phyloP scores from a whole-genome alignment of 2,329 filamentous ascomycete genomes.

The Neurospora sp. region DNA sequence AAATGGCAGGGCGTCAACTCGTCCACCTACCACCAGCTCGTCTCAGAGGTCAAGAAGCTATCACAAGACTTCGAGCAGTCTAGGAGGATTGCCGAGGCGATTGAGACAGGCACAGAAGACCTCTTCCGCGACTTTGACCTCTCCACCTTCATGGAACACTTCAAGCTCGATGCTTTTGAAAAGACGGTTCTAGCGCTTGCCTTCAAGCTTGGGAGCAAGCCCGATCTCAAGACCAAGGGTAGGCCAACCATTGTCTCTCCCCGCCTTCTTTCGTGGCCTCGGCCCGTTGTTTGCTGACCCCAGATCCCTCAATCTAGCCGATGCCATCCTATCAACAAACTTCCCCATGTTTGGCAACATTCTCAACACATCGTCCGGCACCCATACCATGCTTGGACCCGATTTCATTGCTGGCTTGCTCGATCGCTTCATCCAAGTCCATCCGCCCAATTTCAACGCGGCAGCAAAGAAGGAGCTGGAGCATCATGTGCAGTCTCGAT shows the following conservation, averaged over 20 bases:
- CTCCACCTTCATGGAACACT: slow-evolving; percentile 91
- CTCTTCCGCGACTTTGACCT: slow-evolving; percentile 94
- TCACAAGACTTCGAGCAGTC: slow-evolving; percentile 72
- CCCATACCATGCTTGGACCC: slow-evolving; percentile 56
- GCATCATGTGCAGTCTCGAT: slow-evolving; percentile 58
- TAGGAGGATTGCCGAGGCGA: slow-evolving; percentile 82
- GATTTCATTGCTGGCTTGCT: slow-evolving; percentile 70
- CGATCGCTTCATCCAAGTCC: slow-evolving; percentile 79
- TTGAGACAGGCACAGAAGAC: slow-evolving; percentile 84
- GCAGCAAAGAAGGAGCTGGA: slow-evolving; percentile 61
- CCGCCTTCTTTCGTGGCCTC: background rate
- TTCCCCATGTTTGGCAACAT: slow-evolving; percentile 69
- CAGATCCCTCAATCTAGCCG: slow-evolving; percentile 44
- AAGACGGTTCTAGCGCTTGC: slow-evolving; percentile 83
- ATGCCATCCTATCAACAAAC: slow-evolving; percentile 79
- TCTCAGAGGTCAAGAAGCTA: slow-evolving; percentile 79
- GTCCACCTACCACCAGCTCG: slow-evolving; percentile 75
- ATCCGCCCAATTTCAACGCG: slow-evolving; percentile 76
- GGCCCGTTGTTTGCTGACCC: slow-evolving; percentile 6
- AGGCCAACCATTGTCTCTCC: slow-evolving; percentile 17
- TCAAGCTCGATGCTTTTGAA: slow-evolving; percentile 80
- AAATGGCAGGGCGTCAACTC: slow-evolving; percentile 47
- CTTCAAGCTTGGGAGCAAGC: slow-evolving; percentile 72
- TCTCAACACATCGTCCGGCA: slow-evolving; percentile 55
- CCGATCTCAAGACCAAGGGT: slow-evolving; percentile 88